Evolutionary conservation across 2,329 filamentous ascomycete species (phyloP).

Genomic region (Calonectria fujianensis): DNA sequence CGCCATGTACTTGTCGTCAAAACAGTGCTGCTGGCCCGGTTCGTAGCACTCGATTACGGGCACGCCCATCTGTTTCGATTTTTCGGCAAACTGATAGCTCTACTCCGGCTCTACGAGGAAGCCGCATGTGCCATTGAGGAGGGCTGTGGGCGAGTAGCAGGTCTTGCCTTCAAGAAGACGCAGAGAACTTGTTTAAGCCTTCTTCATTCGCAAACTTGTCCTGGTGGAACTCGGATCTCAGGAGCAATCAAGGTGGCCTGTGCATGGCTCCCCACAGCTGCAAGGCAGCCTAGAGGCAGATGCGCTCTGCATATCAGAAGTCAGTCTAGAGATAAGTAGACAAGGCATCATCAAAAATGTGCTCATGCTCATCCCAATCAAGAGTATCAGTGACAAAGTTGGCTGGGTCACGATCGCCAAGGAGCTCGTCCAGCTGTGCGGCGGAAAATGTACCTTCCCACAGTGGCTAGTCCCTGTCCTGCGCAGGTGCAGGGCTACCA

Average conservation of each 20-base stretch:
- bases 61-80: slow-evolving; percentile 16
- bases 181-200: neutral
- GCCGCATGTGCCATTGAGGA: slow-evolving; percentile 13
- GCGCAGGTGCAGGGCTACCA: neutral
- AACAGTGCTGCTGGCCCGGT: neutral
- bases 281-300: slow-evolving; percentile 21
- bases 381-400: slow-evolving; percentile 21
- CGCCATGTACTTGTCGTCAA: slow-evolving; percentile 22
- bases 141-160: slow-evolving; percentile 16
- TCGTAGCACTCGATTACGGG: slow-evolving; percentile 8
- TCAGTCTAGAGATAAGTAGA: slow-evolving; percentile 13
- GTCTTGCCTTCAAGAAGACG: slow-evolving; percentile 19
- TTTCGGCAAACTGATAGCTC: slow-evolving; percentile 13
- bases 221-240: slow-evolving; percentile 18
- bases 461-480: neutral
- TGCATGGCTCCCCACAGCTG: slow-evolving; percentile 24
- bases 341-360: slow-evolving; percentile 8
- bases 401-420: slow-evolving; percentile 10
- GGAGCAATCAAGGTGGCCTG: slow-evolving; percentile 2
- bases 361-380: slow-evolving; percentile 12
- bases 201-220: slow-evolving; percentile 1
- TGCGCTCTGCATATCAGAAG: slow-evolving; percentile 13
- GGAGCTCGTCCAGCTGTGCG: slow-evolving; percentile 17
- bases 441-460: slow-evolving; percentile 21
- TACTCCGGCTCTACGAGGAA: slow-evolving; percentile 12